Evolutionary conservation across 495 filamentous ascomycete species (phyloP).

Genomic region (Penicillium taxi): DNA sequence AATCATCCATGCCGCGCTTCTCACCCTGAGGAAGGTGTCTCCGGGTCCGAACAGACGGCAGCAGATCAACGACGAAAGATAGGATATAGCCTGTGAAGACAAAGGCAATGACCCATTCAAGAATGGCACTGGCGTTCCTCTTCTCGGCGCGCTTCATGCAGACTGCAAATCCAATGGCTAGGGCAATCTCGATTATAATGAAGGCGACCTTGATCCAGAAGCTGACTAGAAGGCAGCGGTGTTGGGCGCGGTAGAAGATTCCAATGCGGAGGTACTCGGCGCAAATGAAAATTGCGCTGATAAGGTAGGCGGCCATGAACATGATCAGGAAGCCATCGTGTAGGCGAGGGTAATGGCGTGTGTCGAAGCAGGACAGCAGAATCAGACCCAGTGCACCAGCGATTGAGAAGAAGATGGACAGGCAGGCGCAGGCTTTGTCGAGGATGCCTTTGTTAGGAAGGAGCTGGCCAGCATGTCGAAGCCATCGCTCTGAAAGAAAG

Average conservation of each 20-base stretch:
- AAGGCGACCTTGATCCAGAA: slow-evolving; percentile 81
- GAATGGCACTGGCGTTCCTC: slow-evolving; percentile 50
- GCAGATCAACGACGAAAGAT: slow-evolving; percentile 80
- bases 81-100: slow-evolving; percentile 86
- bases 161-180: slow-evolving; percentile 59
- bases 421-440: slow-evolving; percentile 62
- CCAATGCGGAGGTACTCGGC: slow-evolving; percentile 81
- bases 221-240: slow-evolving; percentile 60
- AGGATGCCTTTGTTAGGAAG: slow-evolving; percentile 56
- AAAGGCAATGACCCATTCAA: slow-evolving; percentile 82
- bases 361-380: slow-evolving; percentile 79
- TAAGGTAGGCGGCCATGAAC: slow-evolving; percentile 67
- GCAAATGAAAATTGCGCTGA: slow-evolving; percentile 79
- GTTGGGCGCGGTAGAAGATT: slow-evolving; percentile 58
- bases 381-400: slow-evolving; percentile 74
- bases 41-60: slow-evolving; percentile 67
- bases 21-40: slow-evolving; percentile 40
- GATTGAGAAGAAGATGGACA: slow-evolving; percentile 66
- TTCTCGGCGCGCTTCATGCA: slow-evolving; percentile 27
- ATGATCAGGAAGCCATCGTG: slow-evolving; percentile 74
- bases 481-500: slow-evolving; percentile 72
- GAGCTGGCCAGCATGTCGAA: slow-evolving; percentile 67
- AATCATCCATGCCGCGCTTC: slow-evolving; percentile 23
- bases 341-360: slow-evolving; percentile 49
- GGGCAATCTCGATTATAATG: slow-evolving; percentile 65